A percentile compares a stretch with the other conserved stretches of the same genome.
Evolutionary conservation across 192 early-diverging fungal species (phyloP).

Genomic region (Coemansia sp.): DNA sequence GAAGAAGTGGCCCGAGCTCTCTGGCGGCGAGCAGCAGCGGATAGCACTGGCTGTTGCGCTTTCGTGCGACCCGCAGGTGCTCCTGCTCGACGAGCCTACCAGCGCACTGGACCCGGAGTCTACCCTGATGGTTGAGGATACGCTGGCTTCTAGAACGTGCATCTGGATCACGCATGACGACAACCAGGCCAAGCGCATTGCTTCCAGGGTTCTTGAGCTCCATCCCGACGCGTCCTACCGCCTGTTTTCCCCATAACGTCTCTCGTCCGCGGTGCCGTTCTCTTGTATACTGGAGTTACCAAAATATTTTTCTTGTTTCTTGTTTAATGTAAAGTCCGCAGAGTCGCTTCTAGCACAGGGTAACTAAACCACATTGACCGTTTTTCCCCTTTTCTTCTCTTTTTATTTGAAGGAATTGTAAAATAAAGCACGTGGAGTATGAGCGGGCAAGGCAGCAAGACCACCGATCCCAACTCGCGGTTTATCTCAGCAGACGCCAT

Average conservation of each 20-base stretch:
- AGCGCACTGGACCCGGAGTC: conserved; percentile 78
- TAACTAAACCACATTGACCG: background rate
- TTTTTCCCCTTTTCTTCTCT: too few relatives aligned
- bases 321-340: background rate
- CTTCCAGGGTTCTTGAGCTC: conserved; percentile 40
- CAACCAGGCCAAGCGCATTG: conserved; percentile 63
- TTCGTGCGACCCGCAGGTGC: conserved; percentile 69
- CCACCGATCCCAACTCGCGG: conserved; percentile 28
- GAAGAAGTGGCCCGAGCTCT: conserved; percentile 73
- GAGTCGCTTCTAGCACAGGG: too few relatives aligned
- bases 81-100: conserved; percentile 88
- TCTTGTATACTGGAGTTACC: background rate
- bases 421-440: background rate
- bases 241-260: conserved; percentile 7
- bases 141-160: conserved; percentile 64
- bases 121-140: conserved; percentile 68
- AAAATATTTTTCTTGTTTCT: background rate
- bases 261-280: too few relatives aligned
- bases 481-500: conserved; percentile 41
- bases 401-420: too few relatives aligned
- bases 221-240: conserved; percentile 31
- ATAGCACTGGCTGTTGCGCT: conserved; percentile 78
- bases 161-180: conserved; percentile 83
- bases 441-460: conserved; percentile 10
- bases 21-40: conserved; percentile 86